A percentile compares a stretch with the other conserved stretches of the same genome.
Conservation (phyloP, 163 green algal genomes). For the Prototheca stagnorum region DNA sequence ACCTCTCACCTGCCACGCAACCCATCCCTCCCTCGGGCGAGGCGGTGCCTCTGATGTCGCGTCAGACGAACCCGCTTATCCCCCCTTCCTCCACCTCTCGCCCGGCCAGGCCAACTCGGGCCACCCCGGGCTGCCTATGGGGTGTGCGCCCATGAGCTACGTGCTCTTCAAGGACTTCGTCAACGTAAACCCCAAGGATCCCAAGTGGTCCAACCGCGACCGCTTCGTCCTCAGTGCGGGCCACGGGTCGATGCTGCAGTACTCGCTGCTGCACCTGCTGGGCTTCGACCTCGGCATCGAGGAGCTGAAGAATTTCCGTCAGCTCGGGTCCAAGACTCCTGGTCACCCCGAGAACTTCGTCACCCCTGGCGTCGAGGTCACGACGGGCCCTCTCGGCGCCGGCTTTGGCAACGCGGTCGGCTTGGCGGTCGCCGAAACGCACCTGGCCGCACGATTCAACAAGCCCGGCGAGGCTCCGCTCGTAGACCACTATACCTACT, state of each 20-base stretch:
- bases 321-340: constrained; percentile 80
- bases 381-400: constrained; percentile 91
- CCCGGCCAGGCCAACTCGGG: constrained; percentile 73
- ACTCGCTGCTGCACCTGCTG: constrained; percentile 87
- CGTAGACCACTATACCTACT: constrained; percentile 99
- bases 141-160: constrained; percentile 77
- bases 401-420: constrained; percentile 96
- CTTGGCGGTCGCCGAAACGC: constrained; percentile 80
- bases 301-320: constrained; percentile 90
- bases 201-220: constrained; percentile 87
- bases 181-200: constrained; percentile 86
- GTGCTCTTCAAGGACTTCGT: constrained; percentile 89
- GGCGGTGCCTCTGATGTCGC: background rate
- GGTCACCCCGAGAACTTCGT: constrained; percentile 98
- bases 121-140: constrained; percentile 96
- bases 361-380: constrained; percentile 91
- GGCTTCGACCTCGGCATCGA: constrained; percentile 82
- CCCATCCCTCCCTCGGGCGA: background rate
- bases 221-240: constrained; percentile 95
- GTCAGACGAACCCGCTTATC: background rate
- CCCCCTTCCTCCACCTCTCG: background rate
- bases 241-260: constrained; percentile 97
- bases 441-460: constrained; percentile 98
- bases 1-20: no score
- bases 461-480: constrained; percentile 75